Evolutionary conservation across 2,329 filamentous ascomycete genomes (phyloP).

Genomic region (Colletotrichum eremochloae): DNA sequence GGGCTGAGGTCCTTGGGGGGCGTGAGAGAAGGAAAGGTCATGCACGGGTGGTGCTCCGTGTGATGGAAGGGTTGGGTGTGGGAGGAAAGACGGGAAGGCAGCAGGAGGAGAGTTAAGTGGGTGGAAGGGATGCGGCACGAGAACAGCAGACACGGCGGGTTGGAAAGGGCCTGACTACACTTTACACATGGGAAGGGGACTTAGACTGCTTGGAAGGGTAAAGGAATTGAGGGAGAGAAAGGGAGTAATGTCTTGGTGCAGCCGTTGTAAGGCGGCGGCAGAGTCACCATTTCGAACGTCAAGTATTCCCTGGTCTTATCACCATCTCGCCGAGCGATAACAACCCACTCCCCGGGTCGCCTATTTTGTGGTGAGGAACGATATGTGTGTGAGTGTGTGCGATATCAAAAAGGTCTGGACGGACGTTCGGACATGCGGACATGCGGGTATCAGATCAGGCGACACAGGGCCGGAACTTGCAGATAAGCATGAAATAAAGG

Average conservation of each 20-base stretch:
- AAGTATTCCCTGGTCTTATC: conserved; percentile 14
- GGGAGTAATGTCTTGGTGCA: background rate
- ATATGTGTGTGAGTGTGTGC: conserved; percentile 6
- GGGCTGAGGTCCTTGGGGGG: background rate
- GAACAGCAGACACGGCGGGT: conserved; percentile 29
- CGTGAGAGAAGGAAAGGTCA: background rate
- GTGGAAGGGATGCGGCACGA: conserved; percentile 11
- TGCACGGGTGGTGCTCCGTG: background rate
- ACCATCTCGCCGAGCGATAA: conserved; percentile 2
- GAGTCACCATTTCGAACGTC: background rate
- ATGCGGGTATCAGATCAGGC: background rate
- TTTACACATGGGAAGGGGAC: background rate
- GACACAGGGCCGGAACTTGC: background rate
- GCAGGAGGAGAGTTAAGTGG: background rate
- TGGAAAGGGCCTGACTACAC: conserved; percentile 10
- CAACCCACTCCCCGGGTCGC: background rate
- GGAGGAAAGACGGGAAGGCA: background rate
- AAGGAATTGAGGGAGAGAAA: background rate
- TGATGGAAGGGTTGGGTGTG: conserved; percentile 1
- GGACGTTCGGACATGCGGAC: conserved; percentile 17
- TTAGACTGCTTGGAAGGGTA: conserved; percentile 2
- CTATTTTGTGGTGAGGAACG: conserved; percentile 33
- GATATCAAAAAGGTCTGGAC: conserved; percentile 27
- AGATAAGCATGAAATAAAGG: background rate
- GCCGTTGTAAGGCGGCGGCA: background rate